Conservation (phyloP, 768 basidiomycete genomes). For the Kwoniella sp. region DNA sequence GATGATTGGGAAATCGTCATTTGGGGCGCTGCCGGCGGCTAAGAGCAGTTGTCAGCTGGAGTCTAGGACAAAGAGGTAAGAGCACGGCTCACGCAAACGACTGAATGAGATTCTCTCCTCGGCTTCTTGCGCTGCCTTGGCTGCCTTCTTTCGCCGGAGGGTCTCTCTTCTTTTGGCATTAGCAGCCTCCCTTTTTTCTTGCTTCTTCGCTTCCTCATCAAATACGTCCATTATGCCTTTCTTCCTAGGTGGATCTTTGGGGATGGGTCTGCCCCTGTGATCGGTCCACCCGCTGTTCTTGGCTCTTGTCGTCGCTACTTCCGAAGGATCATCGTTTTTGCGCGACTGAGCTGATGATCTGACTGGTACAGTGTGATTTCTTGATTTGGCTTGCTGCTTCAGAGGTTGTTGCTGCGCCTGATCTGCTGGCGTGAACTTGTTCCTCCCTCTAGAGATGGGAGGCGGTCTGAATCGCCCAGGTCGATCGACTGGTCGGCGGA, state of each 20-base stretch:
- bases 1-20: constrained; percentile 31
- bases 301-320: neutral
- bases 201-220: constrained; percentile 10
- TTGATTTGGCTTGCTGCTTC: neutral
- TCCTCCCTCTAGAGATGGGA: neutral
- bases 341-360: neutral
- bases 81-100: constrained; percentile 8
- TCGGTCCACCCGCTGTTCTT: constrained; percentile 13
- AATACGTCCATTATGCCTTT: constrained; percentile 3
- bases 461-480: neutral
- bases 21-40: constrained; percentile 18
- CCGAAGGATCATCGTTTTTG: neutral
- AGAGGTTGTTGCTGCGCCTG: neutral
- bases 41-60: neutral
- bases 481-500: neutral
- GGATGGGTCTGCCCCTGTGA: constrained; percentile 7
- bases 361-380: neutral
- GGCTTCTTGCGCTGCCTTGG: constrained; percentile 4
- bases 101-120: constrained; percentile 7
- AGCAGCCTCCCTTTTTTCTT: constrained; percentile 6
- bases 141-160: constrained; percentile 6
- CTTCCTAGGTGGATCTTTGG: constrained; percentile 8
- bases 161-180: constrained; percentile 7
- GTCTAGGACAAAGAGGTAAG: neutral
- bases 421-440: neutral